Percentiles rank a stretch among this genome's conserved stretches.
Evolutionary conservation across 2,329 filamentous ascomycete species (phyloP).

Genomic region (Aspergillus fumigatus): DNA sequence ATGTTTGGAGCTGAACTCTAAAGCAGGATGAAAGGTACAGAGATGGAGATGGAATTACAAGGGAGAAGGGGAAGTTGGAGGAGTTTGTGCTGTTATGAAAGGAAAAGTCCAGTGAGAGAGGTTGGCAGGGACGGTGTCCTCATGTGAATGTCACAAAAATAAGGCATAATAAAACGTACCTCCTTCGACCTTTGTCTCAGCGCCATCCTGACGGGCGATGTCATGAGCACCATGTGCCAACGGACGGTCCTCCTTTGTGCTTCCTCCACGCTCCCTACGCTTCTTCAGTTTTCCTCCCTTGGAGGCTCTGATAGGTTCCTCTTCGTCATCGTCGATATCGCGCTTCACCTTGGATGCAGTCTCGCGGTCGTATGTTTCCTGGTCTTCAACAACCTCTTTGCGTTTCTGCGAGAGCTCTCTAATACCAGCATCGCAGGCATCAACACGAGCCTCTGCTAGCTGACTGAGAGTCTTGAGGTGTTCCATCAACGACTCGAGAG

Average conservation of each 20-base stretch:
- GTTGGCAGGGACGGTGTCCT: neutral
- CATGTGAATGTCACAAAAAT: neutral
- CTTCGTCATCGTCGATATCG: slow-evolving; percentile 40
- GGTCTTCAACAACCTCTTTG: slow-evolving; percentile 53
- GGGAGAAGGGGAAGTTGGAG: neutral
- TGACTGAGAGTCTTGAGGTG: slow-evolving; percentile 55
- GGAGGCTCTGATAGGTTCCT: slow-evolving; percentile 43
- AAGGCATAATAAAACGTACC: slow-evolving; percentile 24
- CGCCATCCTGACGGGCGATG: slow-evolving; percentile 60
- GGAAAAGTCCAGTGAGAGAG: slow-evolving; percentile 6
- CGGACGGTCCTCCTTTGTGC: slow-evolving; percentile 56
- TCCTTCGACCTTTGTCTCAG: slow-evolving; percentile 55
- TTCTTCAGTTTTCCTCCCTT: slow-evolving; percentile 68
- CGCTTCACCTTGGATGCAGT: slow-evolving; percentile 41
- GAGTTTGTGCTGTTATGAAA: slow-evolving; percentile 11
- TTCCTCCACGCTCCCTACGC: slow-evolving; percentile 63
- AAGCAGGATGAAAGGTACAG: slow-evolving; percentile 2
- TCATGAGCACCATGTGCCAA: slow-evolving; percentile 60
- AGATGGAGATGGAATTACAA: neutral
- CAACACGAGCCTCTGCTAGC: slow-evolving; percentile 52
- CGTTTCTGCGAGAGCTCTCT: slow-evolving; percentile 54
- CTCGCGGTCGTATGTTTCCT: slow-evolving; percentile 45
- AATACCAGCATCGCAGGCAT: slow-evolving; percentile 57
- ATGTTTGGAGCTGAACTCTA: neutral
- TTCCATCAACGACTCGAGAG: slow-evolving; percentile 48